These are phyloP conservation scores for Fusarium tuaranense DNA, from an alignment of 2,329 filamentous ascomycete genomes.

Conservation along the genomic window DNA sequence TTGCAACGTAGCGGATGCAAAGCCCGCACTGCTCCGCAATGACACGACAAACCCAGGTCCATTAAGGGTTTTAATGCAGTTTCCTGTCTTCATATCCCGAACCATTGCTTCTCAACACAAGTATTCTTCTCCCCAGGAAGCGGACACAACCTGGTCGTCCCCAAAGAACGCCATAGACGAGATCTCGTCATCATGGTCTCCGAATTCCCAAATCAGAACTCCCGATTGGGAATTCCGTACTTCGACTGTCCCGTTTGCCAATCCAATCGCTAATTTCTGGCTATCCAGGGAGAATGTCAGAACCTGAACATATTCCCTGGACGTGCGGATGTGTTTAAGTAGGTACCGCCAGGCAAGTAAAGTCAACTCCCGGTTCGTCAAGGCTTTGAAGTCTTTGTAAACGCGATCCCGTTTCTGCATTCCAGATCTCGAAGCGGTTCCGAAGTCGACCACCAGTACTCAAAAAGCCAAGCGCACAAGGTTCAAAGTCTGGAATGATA, in stretches of 20 bases:
- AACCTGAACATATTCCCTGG: background rate
- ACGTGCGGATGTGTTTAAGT: background rate
- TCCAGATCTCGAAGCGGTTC: background rate
- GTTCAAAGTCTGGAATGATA: accelerated
- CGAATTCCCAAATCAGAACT: background rate
- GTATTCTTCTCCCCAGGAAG: too few relatives aligned
- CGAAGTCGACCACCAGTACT: background rate
- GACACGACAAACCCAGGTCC: background rate
- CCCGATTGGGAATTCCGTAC: background rate
- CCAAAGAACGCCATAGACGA: background rate
- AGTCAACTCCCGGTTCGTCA: background rate
- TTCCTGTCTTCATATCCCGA: background rate
- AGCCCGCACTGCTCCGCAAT: background rate
- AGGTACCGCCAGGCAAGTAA: background rate
- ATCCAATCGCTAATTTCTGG: background rate
- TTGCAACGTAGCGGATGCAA: background rate
- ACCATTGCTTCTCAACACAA: too few relatives aligned
- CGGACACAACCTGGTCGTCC: background rate
- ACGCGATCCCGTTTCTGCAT: background rate
- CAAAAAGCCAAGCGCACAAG: background rate
- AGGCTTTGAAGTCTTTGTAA: background rate
- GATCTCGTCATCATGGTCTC: accelerated
- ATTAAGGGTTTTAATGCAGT: background rate
- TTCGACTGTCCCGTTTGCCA: background rate
- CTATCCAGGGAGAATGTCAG: background rate